Conservation (phyloP, 805 yeast species). For the Yarrowia hollandica region DNA sequence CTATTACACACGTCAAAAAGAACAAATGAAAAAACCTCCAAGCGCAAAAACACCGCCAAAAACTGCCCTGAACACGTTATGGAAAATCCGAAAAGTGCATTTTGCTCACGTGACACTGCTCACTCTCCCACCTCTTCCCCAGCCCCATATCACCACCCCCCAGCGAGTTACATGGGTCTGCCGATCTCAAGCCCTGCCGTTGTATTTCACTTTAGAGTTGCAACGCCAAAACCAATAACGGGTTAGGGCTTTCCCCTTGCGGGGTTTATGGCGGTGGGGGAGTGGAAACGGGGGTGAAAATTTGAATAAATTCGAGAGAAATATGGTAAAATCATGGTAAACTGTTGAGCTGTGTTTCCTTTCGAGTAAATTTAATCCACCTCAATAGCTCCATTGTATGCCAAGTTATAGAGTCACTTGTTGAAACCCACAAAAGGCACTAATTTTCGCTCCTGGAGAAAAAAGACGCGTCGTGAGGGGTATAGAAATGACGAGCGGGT, state of each 20-base stretch:
- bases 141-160: neutral
- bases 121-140: neutral
- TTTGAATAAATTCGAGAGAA: neutral
- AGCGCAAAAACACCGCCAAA: no score
- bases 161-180: neutral
- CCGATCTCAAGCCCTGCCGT: neutral
- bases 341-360: no score
- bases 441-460: no score
- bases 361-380: no score
- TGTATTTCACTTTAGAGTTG: neutral
- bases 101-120: neutral
- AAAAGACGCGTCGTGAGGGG: no score
- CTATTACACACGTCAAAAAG: no score
- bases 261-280: neutral
- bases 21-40: no score
- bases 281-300: neutral
- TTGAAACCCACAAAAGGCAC: no score
- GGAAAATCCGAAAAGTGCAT: neutral
- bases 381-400: no score
- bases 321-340: no score
- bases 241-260: slow-evolving; percentile 9
- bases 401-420: no score
- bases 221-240: slow-evolving; percentile 21
- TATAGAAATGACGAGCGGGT: no score
- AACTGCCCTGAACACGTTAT: neutral